Conservation (phyloP, 257 asterid species). For the Cinchona pubescens region DNA sequence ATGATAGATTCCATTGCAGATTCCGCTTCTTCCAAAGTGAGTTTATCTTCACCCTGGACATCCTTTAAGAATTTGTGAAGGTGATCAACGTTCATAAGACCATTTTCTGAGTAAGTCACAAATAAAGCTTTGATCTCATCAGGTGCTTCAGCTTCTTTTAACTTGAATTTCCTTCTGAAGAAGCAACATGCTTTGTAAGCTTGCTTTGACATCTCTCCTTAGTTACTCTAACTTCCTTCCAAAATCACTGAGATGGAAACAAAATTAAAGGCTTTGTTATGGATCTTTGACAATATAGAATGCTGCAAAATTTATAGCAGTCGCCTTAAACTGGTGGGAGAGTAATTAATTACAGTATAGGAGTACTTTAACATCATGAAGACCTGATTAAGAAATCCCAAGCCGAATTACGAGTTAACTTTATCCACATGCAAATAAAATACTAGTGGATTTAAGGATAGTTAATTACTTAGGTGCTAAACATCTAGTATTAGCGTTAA, state of each 20-base stretch:
- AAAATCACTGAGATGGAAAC: not conserved
- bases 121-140: constrained; percentile 52
- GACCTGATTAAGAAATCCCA: not conserved
- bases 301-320: not conserved
- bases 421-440: not conserved
- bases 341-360: no score
- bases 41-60: constrained; percentile 52
- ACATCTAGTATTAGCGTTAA: not conserved
- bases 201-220: constrained; percentile 56
- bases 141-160: constrained; percentile 59
- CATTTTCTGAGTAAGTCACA: constrained; percentile 54
- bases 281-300: not conserved
- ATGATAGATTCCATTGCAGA: constrained; percentile 40
- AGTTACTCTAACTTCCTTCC: not conserved
- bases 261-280: not conserved
- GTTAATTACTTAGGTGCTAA: not conserved
- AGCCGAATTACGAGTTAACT: not conserved
- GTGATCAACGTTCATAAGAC: constrained; percentile 46
- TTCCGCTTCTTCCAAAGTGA: constrained; percentile 48
- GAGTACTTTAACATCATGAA: not conserved
- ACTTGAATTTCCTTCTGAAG: constrained; percentile 55
- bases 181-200: constrained; percentile 66
- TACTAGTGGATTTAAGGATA: not conserved
- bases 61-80: constrained; percentile 56
- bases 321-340: not conserved